These are phyloP conservation scores for Aspergillus cejpii DNA, from an alignment of 2,329 filamentous ascomycete species.

Conservation along the genomic window DNA sequence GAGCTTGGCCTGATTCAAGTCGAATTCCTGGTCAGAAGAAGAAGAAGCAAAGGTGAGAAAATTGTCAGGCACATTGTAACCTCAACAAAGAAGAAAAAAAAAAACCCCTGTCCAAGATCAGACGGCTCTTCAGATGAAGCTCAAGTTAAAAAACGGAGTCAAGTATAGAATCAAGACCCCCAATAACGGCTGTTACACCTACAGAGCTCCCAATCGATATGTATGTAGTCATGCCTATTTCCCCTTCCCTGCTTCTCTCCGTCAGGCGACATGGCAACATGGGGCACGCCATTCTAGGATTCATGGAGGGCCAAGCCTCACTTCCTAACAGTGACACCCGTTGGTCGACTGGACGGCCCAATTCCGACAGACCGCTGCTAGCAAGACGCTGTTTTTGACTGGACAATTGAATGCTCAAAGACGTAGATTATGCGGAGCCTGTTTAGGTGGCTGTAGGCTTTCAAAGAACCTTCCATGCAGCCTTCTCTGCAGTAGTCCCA, in stretches of 20 bases:
- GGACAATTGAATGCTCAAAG: neutral
- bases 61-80: too few relatives aligned
- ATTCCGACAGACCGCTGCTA: slow-evolving; percentile 15
- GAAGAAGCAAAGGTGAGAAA: neutral
- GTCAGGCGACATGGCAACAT: slow-evolving; percentile 12
- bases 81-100: neutral
- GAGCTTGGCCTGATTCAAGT: slow-evolving; percentile 12
- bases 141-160: neutral
- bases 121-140: neutral
- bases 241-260: slow-evolving; percentile 2
- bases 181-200: neutral
- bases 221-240: slow-evolving; percentile 4
- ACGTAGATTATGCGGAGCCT: slow-evolving; percentile 7
- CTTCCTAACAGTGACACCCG: slow-evolving; percentile 14
- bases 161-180: too few relatives aligned
- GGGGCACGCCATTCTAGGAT: neutral
- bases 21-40: slow-evolving; percentile 1
- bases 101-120: too few relatives aligned
- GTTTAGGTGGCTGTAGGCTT: slow-evolving; percentile 2
- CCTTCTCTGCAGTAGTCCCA: slow-evolving; percentile 28
- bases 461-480: slow-evolving; percentile 30
- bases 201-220: neutral
- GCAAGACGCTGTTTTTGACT: slow-evolving; percentile 1
- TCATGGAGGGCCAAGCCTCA: slow-evolving; percentile 7
- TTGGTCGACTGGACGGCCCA: slow-evolving; percentile 8